Conservation (phyloP, 2,329 filamentous ascomycete species). For the Helotiales sp. region DNA sequence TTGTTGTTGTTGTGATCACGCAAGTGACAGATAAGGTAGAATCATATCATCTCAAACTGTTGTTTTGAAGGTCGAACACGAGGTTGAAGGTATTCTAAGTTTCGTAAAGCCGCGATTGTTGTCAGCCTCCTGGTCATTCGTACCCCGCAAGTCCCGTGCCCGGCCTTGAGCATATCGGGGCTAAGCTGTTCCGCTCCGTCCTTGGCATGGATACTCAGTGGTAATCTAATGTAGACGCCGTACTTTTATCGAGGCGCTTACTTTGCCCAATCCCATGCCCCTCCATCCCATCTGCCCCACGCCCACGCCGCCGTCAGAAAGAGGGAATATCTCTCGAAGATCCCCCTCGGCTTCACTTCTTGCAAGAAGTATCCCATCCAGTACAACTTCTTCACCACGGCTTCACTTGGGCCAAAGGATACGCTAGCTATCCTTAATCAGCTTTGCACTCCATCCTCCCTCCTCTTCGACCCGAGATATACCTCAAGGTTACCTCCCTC, state of each 20-base stretch:
- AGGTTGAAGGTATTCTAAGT: conserved; percentile 8
- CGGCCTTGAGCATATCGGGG: neutral
- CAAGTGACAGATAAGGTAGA: neutral
- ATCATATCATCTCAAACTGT: neutral
- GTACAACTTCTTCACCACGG: conserved; percentile 37
- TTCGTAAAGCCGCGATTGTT: conserved; percentile 12
- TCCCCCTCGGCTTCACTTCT: conserved; percentile 15
- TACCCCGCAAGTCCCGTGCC: conserved; percentile 16
- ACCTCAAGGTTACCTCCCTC: conserved; percentile 44
- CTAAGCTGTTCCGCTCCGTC: neutral
- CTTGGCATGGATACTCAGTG: neutral
- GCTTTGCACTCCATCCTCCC: conserved; percentile 46
- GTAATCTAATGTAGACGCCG: conserved; percentile 9
- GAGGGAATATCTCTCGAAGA: conserved; percentile 7
- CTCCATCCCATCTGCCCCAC: conserved; percentile 4
- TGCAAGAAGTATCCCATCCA: conserved; percentile 23
- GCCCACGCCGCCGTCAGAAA: neutral
- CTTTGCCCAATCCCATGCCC: conserved; percentile 6
- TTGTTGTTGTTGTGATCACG: conserved; percentile 1
- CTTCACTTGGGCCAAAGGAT: conserved; percentile 42
- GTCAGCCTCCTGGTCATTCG: conserved; percentile 20
- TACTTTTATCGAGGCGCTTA: neutral
- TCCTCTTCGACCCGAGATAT: conserved; percentile 49
- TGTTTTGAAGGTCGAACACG: neutral
- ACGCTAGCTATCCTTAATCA: conserved; percentile 40